Evolutionary conservation across 768 basidiomycete genomes (phyloP), one percentile per base, ranked within the genome.

Genomic region (Suillus plorans): DNA sequence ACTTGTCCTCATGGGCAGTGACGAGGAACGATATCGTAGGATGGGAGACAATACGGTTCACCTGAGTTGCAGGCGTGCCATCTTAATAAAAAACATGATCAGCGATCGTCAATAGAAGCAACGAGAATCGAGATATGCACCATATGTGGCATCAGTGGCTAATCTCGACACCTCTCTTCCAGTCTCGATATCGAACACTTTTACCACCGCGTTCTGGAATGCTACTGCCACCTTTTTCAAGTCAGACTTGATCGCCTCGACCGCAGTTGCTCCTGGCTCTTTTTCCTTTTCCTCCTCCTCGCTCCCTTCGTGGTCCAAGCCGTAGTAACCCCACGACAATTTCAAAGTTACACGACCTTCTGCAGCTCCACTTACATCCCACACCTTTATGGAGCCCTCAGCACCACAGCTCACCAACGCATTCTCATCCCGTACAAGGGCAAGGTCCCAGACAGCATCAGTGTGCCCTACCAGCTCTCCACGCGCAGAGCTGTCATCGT

Each of bases 381-480:
- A 99, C 16, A 97, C 87, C 77, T 97, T 97, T 69, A 98, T 90
- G 0, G 86, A 79, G 22, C 96, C 96, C 74, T 99, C 97, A 5
- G 95, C 92, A 55, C 92, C 90, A 73, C 92, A 94, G 68, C 91
- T 93, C 63, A 97, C 92, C 49, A 99, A 83, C 9, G 90, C 89
- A 64, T 86, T 87, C 74, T 94, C 91, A 67, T 92, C 90, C 62
- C 92, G 84, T 34, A 94, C 86, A 25, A 97, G 85, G 12, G 92
- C 90, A 60, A 99, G 80, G 73, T 95, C 97, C 97, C 97, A 99
- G 31, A 98, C 91, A 6, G 94, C 94, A 73, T 99, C 96, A 5
- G 94, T 94, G 74, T 97, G 94, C 4, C 96, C 95, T 37, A 96
- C 88, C 36, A 99, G 84, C 68, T 91, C 89, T 41, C 90, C 90